Conservation (phyloP, 2,329 filamentous ascomycete genomes). For the Colletotrichum magnum region DNA sequence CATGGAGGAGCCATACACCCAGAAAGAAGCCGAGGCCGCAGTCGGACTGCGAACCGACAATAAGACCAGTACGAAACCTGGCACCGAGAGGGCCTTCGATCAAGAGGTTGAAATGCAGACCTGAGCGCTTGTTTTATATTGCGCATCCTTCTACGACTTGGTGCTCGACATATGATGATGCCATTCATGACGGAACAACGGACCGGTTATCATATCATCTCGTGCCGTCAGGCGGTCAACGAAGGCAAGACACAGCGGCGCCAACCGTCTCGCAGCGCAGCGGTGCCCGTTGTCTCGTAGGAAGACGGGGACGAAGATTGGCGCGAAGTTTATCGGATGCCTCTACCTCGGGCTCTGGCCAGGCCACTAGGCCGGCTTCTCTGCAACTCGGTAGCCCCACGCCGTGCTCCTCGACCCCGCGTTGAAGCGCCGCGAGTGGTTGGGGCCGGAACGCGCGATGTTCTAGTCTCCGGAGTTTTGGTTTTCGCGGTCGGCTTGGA, state of each 20-base stretch:
- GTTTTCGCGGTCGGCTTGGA: conserved; percentile 65
- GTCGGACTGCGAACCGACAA: conserved; percentile 81
- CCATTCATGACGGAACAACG: conserved; percentile 31
- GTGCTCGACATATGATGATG: conserved; percentile 35
- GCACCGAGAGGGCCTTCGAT: conserved; percentile 44
- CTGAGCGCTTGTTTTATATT: conserved; percentile 18
- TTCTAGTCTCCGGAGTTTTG: conserved; percentile 54
- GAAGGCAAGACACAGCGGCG: not conserved
- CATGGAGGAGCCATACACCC: conserved; percentile 86
- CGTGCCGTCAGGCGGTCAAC: not conserved
- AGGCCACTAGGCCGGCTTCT: conserved; percentile 62
- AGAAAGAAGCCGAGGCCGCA: conserved; percentile 87
- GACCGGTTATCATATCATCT: conserved; percentile 17
- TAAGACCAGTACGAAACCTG: conserved; percentile 52
- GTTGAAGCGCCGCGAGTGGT: conserved; percentile 56
- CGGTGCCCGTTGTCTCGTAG: not conserved
- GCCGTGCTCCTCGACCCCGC: conserved; percentile 46
- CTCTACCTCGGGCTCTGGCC: conserved; percentile 61
- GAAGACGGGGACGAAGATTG: not conserved
- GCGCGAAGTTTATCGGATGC: conserved; percentile 52
- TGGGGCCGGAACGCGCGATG: conserved; percentile 62
- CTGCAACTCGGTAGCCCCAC: conserved; percentile 48
- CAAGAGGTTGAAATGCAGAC: conserved; percentile 56
- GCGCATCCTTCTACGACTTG: conserved; percentile 12
- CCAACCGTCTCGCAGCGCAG: not conserved